phyloP scores from a whole-genome alignment of 2,329 filamentous ascomycete genomes.

The Penicillium vulpinum region DNA sequence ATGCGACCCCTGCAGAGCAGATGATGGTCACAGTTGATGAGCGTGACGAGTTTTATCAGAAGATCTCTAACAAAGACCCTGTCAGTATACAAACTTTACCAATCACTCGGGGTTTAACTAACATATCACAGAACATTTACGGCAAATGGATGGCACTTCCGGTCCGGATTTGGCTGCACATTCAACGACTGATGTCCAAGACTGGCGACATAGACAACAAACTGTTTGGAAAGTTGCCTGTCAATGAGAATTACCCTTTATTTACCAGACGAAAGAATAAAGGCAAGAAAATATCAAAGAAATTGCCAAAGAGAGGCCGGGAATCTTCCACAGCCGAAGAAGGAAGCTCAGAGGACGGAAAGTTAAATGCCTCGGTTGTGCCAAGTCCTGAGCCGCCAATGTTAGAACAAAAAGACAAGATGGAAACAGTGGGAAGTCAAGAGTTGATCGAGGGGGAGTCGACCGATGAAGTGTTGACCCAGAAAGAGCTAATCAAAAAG shows the following conservation, averaged over 20 bases:
- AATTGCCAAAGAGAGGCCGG: background rate
- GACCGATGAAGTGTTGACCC: background rate
- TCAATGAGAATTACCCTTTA: background rate
- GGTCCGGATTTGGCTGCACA: conserved; percentile 2
- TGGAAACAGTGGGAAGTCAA: background rate
- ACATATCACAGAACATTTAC: background rate
- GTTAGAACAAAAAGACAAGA: background rate
- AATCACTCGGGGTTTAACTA: background rate
- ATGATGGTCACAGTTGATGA: background rate
- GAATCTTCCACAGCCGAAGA: background rate
- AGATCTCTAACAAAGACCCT: background rate
- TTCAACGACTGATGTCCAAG: background rate
- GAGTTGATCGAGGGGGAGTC: background rate
- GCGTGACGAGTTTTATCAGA: background rate
- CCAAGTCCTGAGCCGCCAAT: background rate
- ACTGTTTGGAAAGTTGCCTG: background rate
- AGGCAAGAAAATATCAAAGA: conserved; percentile 2
- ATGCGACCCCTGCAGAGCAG: background rate
- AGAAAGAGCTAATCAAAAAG: background rate
- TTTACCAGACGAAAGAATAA: background rate
- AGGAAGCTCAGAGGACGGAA: background rate
- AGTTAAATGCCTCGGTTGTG: background rate
- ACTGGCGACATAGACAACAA: background rate
- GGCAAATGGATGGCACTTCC: conserved; percentile 6
- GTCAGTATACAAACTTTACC: background rate